phyloP scores from a whole-genome alignment of 495 filamentous ascomycete species.

The Neurospora sublineolata region DNA sequence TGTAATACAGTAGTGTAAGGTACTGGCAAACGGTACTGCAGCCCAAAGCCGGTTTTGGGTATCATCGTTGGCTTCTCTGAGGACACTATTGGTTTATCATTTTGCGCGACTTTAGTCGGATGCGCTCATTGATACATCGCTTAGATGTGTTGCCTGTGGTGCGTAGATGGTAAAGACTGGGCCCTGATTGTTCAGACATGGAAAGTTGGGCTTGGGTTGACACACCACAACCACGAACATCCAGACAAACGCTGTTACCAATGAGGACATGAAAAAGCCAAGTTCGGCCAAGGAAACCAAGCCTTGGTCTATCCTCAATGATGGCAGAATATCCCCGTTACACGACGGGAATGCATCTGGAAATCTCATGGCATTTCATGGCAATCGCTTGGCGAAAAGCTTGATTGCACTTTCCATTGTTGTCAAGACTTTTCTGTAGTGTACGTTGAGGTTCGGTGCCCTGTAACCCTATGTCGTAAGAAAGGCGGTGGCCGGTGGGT shows the following conservation, averaged over 20 bases:
- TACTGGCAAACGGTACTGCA: background rate
- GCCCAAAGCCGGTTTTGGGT: background rate
- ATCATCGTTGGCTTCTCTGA: background rate
- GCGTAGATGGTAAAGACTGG: background rate
- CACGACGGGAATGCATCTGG: background rate
- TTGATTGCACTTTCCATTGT: background rate
- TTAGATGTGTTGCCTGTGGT: background rate
- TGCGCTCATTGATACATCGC: background rate
- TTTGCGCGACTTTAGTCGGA: background rate
- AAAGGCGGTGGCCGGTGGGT: background rate
- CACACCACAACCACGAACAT: background rate
- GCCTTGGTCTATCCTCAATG: background rate
- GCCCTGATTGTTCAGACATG: background rate
- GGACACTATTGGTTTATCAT: background rate
- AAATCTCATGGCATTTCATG: background rate
- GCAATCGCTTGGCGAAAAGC: background rate
- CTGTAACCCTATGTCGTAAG: background rate
- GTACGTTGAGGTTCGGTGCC: background rate
- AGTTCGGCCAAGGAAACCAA: background rate
- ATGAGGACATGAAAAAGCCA: background rate
- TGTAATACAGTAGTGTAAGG: background rate
- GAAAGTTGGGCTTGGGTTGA: background rate
- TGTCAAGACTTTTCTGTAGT: background rate
- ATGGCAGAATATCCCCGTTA: background rate
- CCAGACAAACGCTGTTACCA: background rate